Percentiles rank a stretch among this genome's conserved stretches.
These are phyloP conservation scores for Amanita rimosa DNA, from an alignment of 768 basidiomycete genomes.

Conservation along the genomic window DNA sequence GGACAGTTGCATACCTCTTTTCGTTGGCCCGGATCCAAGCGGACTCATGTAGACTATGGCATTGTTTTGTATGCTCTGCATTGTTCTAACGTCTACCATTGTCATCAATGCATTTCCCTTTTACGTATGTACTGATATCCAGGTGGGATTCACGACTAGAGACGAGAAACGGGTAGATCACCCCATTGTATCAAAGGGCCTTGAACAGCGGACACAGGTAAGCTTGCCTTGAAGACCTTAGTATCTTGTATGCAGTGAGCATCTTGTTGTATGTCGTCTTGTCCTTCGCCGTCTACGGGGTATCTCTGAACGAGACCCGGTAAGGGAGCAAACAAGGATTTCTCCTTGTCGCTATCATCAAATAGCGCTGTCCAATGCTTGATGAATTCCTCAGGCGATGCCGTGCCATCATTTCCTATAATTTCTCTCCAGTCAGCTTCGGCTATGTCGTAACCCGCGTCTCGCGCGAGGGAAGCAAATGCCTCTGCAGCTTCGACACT, in stretches of 20 bases:
- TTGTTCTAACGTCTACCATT: background rate
- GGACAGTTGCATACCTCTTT: background rate
- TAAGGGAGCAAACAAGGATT: slow-evolving; percentile 40
- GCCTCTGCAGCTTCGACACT: slow-evolving; percentile 52
- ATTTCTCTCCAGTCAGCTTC: slow-evolving; percentile 38
- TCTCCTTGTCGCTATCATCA: slow-evolving; percentile 26
- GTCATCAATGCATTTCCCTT: background rate
- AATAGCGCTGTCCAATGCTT: slow-evolving; percentile 49
- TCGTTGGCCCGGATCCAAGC: slow-evolving; percentile 1
- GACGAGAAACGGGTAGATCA: slow-evolving; percentile 53
- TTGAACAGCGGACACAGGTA: slow-evolving; percentile 46
- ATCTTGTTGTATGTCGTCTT: slow-evolving; percentile 29
- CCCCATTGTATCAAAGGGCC: slow-evolving; percentile 64
- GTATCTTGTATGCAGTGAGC: slow-evolving; percentile 58
- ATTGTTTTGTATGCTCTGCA: slow-evolving; percentile 4
- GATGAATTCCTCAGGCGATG: slow-evolving; percentile 42
- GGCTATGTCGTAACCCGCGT: slow-evolving; percentile 37
- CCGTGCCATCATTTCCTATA: slow-evolving; percentile 45
- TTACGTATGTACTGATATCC: background rate
- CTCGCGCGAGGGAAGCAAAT: slow-evolving; percentile 43
- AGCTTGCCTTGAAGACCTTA: slow-evolving; percentile 48
- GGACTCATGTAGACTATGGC: slow-evolving; percentile 5
- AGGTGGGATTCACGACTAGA: slow-evolving; percentile 22
- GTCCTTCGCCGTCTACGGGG: slow-evolving; percentile 43
- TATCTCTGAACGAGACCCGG: slow-evolving; percentile 44